Evolutionary conservation across 2,329 filamentous ascomycete species (phyloP).

Genomic region (Colletotrichum endophyticum): DNA sequence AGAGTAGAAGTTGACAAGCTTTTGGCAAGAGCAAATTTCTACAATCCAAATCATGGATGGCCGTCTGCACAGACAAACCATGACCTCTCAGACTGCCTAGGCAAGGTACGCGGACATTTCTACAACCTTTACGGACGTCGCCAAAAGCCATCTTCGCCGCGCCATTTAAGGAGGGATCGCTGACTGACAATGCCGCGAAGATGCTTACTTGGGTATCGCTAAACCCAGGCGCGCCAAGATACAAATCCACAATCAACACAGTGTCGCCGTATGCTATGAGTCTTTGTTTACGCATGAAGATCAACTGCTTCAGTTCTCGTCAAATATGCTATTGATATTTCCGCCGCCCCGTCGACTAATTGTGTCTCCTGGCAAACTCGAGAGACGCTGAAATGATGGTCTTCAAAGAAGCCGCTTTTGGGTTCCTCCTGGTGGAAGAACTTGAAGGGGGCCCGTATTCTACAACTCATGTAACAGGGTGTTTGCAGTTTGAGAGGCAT

Average conservation of each 20-base stretch:
- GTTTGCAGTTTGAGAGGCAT: not conserved
- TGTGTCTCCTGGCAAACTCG: not conserved
- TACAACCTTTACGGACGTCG: not conserved
- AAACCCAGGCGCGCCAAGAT: not conserved
- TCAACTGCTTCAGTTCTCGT: not conserved
- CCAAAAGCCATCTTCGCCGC: not conserved
- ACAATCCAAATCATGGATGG: not conserved
- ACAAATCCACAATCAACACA: not conserved
- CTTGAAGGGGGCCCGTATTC: not conserved
- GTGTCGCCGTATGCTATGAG: not conserved
- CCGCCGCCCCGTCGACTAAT: not conserved
- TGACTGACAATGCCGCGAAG: accelerated
- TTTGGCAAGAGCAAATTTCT: not conserved
- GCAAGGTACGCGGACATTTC: not conserved
- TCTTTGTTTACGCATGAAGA: not conserved
- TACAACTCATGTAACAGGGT: not conserved
- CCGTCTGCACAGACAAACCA: not conserved
- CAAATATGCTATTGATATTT: not conserved
- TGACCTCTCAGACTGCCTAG: not conserved
- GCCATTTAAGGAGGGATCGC: too few species aligned
- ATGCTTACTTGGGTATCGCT: accelerated
- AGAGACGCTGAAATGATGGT: not conserved
- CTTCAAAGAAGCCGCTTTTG: not conserved
- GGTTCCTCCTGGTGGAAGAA: not conserved
- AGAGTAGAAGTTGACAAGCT: accelerated